A percentile compares a stretch with the other conserved stretches of the same genome.
Evolutionary conservation across 805 yeast species (phyloP).

Genomic region (Saturnispora gosingensis): DNA sequence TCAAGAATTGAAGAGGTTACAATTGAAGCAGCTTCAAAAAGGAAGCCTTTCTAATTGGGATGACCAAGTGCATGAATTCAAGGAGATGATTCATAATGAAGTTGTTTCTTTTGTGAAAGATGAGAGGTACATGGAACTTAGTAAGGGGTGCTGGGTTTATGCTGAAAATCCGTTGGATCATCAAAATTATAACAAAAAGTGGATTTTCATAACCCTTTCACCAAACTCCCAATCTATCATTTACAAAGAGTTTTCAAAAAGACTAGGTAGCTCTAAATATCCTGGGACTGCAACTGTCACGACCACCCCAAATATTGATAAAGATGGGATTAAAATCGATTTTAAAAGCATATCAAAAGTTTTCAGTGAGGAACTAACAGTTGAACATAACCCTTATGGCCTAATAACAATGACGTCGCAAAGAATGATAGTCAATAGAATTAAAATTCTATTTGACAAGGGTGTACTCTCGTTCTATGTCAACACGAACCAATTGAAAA

Average conservation of each 20-base stretch:
- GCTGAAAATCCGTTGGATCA: constrained; percentile 41
- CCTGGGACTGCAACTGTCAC: constrained; percentile 5
- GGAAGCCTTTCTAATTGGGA: constrained; percentile 36
- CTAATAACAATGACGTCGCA: constrained; percentile 46
- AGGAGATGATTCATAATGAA: constrained; percentile 41
- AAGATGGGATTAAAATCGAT: constrained; percentile 44
- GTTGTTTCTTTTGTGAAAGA: constrained; percentile 64
- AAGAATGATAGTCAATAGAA: constrained; percentile 29
- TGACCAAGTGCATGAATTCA: constrained; percentile 37
- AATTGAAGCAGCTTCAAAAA: constrained; percentile 36
- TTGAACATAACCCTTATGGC: constrained; percentile 28
- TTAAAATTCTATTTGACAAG: constrained; percentile 16
- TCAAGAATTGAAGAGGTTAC: constrained; percentile 44
- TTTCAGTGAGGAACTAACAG: constrained; percentile 36
- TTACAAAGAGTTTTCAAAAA: constrained; percentile 48
- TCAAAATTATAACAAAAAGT: constrained; percentile 10
- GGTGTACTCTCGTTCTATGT: constrained; percentile 50
- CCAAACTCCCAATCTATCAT: constrained; percentile 55
- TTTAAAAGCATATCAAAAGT: constrained; percentile 43
- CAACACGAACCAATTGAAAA: constrained; percentile 58
- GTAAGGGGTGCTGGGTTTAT: constrained; percentile 77
- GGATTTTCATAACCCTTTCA: constrained; percentile 50
- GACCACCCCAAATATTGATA: constrained; percentile 46
- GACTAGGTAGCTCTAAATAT: constrained; percentile 25
- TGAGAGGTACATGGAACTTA: constrained; percentile 61